Evolutionary conservation across 176 grass and related monocot species (phyloP).

Genomic region (Leersia perrieri): DNA sequence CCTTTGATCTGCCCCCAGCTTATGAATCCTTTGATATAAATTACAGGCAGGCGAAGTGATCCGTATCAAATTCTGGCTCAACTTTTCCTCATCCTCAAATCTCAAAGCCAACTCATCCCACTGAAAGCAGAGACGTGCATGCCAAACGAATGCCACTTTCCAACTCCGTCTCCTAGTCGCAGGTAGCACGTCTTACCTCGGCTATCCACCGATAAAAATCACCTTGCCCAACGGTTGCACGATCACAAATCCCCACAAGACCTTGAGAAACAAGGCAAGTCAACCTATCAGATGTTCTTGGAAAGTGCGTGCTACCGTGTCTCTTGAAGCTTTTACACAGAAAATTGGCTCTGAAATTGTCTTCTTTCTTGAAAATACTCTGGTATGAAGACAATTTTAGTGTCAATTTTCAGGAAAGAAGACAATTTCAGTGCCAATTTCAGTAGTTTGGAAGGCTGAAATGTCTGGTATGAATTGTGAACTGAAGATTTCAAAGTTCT

Average conservation of each 20-base stretch:
- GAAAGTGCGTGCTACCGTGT: neutral
- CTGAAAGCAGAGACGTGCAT: neutral
- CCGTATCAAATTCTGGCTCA: neutral
- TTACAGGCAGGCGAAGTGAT: neutral
- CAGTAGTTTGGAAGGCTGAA: too few species aligned
- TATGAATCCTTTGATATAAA: neutral
- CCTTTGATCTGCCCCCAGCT: neutral
- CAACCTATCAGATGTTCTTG: neutral
- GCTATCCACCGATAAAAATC: neutral
- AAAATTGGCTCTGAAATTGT: neutral
- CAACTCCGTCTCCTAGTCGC: neutral
- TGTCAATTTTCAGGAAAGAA: too few species aligned
- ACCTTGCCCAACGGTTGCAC: neutral
- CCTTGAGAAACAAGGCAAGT: neutral
- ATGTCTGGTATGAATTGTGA: neutral
- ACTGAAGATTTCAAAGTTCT: neutral
- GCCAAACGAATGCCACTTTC: neutral
- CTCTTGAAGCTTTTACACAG: neutral
- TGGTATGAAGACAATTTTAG: too few species aligned
- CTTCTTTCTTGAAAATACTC: too few species aligned
- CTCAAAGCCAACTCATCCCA: neutral
- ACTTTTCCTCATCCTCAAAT: neutral
- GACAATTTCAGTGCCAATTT: too few species aligned
- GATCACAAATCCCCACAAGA: neutral
- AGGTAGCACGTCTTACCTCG: slow-evolving; percentile 21